Evolutionary conservation across 176 grass and related monocot species (phyloP).

Genomic region (Olyra latifolia): DNA sequence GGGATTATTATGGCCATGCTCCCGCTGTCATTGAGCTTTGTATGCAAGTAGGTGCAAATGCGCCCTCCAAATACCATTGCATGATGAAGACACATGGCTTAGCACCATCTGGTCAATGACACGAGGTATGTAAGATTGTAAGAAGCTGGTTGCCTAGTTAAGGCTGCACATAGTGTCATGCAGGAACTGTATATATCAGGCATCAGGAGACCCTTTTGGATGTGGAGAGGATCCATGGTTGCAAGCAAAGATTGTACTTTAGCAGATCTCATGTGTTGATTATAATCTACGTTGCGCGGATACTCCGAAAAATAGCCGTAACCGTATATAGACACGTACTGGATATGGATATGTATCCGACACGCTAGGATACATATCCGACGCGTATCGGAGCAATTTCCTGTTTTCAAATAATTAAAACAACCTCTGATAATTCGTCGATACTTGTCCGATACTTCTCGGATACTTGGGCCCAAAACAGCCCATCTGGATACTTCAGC

Average conservation of each 20-base stretch:
- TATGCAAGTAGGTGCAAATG: slow-evolving; percentile 68
- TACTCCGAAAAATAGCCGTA: too few species aligned
- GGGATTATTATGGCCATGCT: slow-evolving; percentile 77
- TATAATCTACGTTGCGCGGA: too few species aligned
- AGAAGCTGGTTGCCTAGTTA: not conserved
- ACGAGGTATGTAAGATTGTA: not conserved
- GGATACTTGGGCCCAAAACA: too few species aligned
- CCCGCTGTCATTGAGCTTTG: slow-evolving; percentile 86
- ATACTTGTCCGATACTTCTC: too few species aligned
- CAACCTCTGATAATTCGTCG: too few species aligned
- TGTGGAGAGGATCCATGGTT: not conserved
- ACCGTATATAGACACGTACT: too few species aligned
- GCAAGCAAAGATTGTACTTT: not conserved
- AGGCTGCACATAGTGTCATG: not conserved
- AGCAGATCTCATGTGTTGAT: not conserved
- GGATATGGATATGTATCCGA: too few species aligned
- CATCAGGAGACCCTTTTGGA: slow-evolving; percentile 9
- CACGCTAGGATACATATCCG: too few species aligned
- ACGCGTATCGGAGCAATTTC: too few species aligned
- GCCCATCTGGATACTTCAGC: too few species aligned
- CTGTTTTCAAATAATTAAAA: too few species aligned
- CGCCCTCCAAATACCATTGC: slow-evolving; percentile 54
- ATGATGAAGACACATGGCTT: slow-evolving; percentile 87
- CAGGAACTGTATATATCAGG: slow-evolving; percentile 21
- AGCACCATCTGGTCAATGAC: slow-evolving; percentile 36